Evolutionary conservation across 257 asterid genomes (phyloP), one percentile per base, ranked within the genome.

Genomic region (Salvia rosmarinus): DNA sequence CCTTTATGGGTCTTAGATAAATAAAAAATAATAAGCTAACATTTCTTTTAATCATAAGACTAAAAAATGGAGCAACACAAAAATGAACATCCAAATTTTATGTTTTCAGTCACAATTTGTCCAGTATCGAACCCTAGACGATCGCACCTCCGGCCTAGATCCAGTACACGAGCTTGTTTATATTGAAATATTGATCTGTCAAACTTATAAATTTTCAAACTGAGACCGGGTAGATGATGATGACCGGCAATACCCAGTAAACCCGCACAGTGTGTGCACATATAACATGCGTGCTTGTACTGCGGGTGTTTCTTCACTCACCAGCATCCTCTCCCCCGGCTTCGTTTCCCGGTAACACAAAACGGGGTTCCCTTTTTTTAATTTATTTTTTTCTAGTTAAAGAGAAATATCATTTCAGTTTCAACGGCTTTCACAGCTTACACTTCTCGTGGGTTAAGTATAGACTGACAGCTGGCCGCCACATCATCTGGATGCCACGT

Each of bases 181-280:
- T 28, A 28, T 28, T 28, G 1, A 28, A 3, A 28, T 28, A 28
- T 28, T 28, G 32, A 28, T 28, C 4, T 28, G 32, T 28, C 32
- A 28, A 28, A 28, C 1, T 1, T 28, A 28, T 28, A 28, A 28
- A 28, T 28, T 28, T 28, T 28, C 32, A 28, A n/a, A 9, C 13
- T 46, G 6, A 14, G 0, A 46, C 12, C 13, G 70, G 42, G 63
- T 51, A 5, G 9, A 37, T 63, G 8, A 42, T 43, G 60, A 44
- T 21, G 56, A 75, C 74, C 73, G 76, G 80, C 78, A 75, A 55
- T 75, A 37, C 21, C 87, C 87, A 66, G 80, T 82, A 76, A 82
- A 17, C 74, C 50, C 79, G 85, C 76, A 55, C 77, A 28, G 28
- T 55, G 23, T 25, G 39, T 21, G 59, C 43, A 34, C 70, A 63